Conservation (phyloP, 495 filamentous ascomycete genomes). For the Sporormia fimetaria region DNA sequence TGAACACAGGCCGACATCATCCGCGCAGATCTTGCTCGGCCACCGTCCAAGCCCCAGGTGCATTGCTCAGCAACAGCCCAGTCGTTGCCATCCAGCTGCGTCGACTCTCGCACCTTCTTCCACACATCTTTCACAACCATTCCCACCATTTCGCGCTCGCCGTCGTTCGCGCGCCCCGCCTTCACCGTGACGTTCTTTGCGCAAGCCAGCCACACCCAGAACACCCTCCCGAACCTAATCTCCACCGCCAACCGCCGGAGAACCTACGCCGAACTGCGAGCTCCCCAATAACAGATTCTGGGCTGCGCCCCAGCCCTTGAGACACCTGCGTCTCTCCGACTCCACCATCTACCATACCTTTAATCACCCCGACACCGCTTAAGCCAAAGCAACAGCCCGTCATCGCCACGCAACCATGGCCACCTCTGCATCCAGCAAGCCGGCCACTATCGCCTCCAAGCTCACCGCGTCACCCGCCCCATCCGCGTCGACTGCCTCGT, state of each 20-base stretch:
- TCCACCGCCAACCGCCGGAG: conserved; percentile 9
- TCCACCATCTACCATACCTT: neutral
- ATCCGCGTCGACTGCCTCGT: conserved; percentile 24
- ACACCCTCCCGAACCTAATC: conserved; percentile 17
- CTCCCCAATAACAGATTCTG: conserved; percentile 18
- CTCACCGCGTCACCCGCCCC: conserved; percentile 18
- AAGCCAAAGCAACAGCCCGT: neutral
- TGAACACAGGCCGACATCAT: too few relatives aligned
- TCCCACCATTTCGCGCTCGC: too few relatives aligned
- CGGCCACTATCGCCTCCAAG: conserved; percentile 9
- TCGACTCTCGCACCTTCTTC: too few relatives aligned
- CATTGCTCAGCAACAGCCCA: neutral
- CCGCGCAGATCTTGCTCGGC: neutral
- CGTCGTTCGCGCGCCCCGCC: too few relatives aligned
- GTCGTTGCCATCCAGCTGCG: neutral
- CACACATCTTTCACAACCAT: too few relatives aligned
- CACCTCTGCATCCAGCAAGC: conserved; percentile 10
- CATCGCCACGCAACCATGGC: conserved; percentile 8
- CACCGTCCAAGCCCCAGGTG: neutral
- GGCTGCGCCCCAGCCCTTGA: conserved; percentile 24
- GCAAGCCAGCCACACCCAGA: conserved; percentile 7
- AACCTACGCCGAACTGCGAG: conserved; percentile 21
- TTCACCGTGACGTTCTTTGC: conserved; percentile 18
- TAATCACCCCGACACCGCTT: neutral
- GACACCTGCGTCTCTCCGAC: conserved; percentile 16